Conservation (phyloP, 495 filamentous ascomycete species). For the Niebla homalea region DNA sequence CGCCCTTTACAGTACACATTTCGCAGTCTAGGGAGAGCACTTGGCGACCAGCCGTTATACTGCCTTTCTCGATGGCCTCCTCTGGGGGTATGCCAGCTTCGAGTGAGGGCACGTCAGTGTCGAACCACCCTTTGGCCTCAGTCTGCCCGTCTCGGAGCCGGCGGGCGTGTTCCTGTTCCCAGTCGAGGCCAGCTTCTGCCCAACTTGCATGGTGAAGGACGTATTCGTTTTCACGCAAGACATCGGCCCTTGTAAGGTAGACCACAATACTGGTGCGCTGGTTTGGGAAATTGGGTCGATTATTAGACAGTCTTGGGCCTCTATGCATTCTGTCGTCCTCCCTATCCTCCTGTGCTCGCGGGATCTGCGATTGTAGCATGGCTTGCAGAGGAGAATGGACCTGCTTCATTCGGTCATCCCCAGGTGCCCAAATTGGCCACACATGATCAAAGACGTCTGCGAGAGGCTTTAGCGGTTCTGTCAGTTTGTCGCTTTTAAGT, state of each 20-base stretch:
- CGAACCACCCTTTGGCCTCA: slow-evolving; percentile 63
- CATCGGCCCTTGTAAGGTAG: slow-evolving; percentile 53
- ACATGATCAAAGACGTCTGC: slow-evolving; percentile 73
- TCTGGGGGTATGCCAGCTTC: slow-evolving; percentile 56
- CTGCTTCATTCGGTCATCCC: slow-evolving; percentile 63
- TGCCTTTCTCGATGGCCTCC: slow-evolving; percentile 59
- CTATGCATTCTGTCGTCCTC: slow-evolving; percentile 35
- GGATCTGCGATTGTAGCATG: slow-evolving; percentile 59
- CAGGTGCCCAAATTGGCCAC: slow-evolving; percentile 79
- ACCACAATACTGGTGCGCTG: slow-evolving; percentile 66
- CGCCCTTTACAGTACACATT: slow-evolving; percentile 77
- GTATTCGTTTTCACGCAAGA: slow-evolving; percentile 74
- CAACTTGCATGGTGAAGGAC: slow-evolving; percentile 62
- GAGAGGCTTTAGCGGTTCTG: slow-evolving; percentile 50
- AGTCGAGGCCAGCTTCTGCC: slow-evolving; percentile 2
- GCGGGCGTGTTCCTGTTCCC: slow-evolving; percentile 16
- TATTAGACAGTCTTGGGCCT: slow-evolving; percentile 41
- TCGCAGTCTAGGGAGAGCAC: slow-evolving; percentile 85
- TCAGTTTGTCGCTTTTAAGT: slow-evolving; percentile 47
- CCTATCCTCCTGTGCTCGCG: slow-evolving; percentile 48
- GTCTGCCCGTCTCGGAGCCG: slow-evolving; percentile 31
- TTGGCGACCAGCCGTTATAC: slow-evolving; percentile 70
- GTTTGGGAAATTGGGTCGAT: slow-evolving; percentile 47
- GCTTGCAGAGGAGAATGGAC: slow-evolving; percentile 74
- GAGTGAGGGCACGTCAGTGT: slow-evolving; percentile 52